Evolutionary conservation across 2,329 filamentous ascomycete genomes (phyloP), one percentile per base, ranked within the genome.

Genomic region (Trichophyton rubrum): DNA sequence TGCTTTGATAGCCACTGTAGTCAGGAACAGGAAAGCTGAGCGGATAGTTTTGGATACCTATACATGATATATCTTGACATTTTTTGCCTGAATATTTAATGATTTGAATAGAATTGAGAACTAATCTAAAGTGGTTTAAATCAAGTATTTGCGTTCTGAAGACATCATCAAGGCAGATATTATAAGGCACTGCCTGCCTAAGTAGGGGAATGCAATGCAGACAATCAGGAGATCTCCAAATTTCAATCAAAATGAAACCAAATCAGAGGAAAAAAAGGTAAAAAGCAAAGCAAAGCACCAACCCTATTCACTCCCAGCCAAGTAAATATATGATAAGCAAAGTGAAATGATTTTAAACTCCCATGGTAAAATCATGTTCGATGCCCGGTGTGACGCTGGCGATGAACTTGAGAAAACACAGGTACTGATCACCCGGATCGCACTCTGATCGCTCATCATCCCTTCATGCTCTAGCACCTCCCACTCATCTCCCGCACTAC

Each of bases 341-440:
- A 38, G 33, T 7, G 15, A 43, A 30, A 43, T 4, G 40, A 43
- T 7, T 27, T 79, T 79, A 96, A 43, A 96, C 86, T 4, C 90
- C 89, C 90, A 96, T 96, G 0, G 92, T 97, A 73, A 95, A 96
- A 72, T 97, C 92, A 73, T 96, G 90, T 76, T 97, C 92, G 73
- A 99, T 97, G 56, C 91, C 91, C 4, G 93, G 93, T 15, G 92
- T 97, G 51, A 99, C 93, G 68, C 87, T 93, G 38, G 87, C 85
- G 78, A 89, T 89, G 73, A 89, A 89, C 81, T 79, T 79, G 63
- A 79, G 66, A 79, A 79, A 15, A 79, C 77, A 56, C 62, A 79
- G 65, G 68, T 79, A 79, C 68, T 79, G 77, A 67, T 79, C 77
- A 79, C 77, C 9, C 77, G 69, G 61, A 79, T 79, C 7, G 77